Conservation (phyloP, 169 alveolate species). For the Eimeria sp. region DNA sequence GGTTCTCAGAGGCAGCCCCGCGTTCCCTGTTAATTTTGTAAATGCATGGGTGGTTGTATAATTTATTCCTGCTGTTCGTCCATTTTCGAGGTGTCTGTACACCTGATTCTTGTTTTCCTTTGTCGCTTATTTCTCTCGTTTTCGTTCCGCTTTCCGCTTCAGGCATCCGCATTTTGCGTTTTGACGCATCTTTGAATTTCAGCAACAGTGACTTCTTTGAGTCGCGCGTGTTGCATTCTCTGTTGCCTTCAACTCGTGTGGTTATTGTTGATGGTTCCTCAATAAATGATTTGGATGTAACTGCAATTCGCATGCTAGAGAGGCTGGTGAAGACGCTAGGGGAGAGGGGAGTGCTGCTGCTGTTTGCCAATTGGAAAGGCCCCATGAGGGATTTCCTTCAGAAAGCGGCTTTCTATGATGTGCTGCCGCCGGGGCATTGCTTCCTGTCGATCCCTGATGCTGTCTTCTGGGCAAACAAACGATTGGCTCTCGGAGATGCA, state of each 20-base stretch:
- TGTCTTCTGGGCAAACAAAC: constrained; percentile 80
- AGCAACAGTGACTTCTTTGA: constrained; percentile 83
- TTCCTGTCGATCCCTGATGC: constrained; percentile 85
- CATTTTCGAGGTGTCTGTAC: neutral
- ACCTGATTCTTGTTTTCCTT: neutral
- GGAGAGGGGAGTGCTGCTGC: constrained; percentile 32
- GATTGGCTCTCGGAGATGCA: neutral
- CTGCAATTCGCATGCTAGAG: constrained; percentile 84
- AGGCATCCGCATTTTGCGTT: constrained; percentile 84
- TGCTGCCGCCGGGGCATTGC: constrained; percentile 82
- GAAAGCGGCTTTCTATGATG: constrained; percentile 75
- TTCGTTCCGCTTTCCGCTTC: neutral
- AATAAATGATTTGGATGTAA: constrained; percentile 83
- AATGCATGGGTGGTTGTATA: neutral
- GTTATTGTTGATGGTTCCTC: constrained; percentile 82
- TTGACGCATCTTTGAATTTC: constrained; percentile 85
- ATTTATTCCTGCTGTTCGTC: neutral
- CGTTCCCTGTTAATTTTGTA: neutral
- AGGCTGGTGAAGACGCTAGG: constrained; percentile 46
- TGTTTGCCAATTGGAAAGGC: constrained; percentile 85
- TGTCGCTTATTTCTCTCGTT: neutral
- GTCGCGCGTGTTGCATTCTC: constrained; percentile 49
- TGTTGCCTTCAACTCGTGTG: constrained; percentile 57
- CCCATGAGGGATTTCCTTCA: constrained; percentile 84
- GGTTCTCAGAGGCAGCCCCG: no score